Conservation (phyloP, 768 basidiomycete species). For the Candolleomyces aberdarensis region DNA sequence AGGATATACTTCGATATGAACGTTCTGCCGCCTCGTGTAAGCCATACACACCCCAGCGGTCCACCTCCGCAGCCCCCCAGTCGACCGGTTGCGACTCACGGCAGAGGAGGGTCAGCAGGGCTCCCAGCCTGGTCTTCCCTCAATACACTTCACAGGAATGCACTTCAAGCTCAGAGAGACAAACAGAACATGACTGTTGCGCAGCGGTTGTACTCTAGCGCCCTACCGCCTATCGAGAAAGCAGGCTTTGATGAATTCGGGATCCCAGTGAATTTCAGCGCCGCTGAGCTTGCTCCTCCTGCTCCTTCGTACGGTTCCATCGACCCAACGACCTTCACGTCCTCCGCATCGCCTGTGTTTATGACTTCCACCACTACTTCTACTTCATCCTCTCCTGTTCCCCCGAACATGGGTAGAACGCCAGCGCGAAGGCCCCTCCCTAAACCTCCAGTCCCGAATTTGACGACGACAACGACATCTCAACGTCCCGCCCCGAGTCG, state of each 20-base stretch:
- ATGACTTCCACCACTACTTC: not conserved
- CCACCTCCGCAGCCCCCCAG: not conserved
- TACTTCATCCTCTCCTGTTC: not conserved
- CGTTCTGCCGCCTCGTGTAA: not conserved
- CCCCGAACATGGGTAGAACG: not conserved
- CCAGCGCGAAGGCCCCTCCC: not conserved
- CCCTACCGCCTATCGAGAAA: not conserved
- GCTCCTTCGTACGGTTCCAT: not conserved
- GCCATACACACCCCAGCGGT: not conserved
- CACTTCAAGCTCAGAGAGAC: not conserved
- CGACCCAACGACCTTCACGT: not conserved
- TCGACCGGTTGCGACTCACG: not conserved
- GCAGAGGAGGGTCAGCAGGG: not conserved
- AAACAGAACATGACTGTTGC: not conserved
- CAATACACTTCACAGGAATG: not conserved
- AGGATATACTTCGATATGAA: conserved; percentile 2
- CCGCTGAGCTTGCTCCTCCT: not conserved
- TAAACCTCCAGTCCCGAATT: not conserved
- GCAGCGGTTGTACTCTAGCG: not conserved
- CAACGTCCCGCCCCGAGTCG: no score
- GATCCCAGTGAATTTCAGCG: not conserved
- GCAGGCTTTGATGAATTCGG: not conserved
- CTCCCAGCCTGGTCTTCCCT: not conserved
- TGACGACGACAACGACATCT: not conserved
- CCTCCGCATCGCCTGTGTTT: not conserved